Base-by-base conservation (phyloP, 2,329 filamentous ascomycete species). In the Neodidymelliopsis sp. region DNA sequence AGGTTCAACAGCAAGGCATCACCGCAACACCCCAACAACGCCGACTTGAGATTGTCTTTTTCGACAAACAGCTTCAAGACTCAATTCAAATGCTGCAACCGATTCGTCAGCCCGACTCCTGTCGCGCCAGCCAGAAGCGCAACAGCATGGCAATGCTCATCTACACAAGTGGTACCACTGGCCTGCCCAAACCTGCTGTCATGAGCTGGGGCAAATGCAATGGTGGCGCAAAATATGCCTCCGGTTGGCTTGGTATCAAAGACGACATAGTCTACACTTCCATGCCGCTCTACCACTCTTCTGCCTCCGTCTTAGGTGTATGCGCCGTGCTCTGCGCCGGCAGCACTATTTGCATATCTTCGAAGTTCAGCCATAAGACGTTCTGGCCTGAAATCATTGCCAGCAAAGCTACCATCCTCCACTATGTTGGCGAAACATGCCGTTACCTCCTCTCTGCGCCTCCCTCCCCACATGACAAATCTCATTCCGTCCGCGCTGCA, bases 401-500 rank as follows among this genome's bases (percentile, higher is more conserved):
- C 18, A 65, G 59, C n/a, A 64, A 70, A 41, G 69, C 72, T 10
- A 73, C 71, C 23, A 61, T 72, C 29, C 60, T 74, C 25, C 70
- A 74, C 24, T 74, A 74, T 52, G 72, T 74, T 6, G 72, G 72
- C 38, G 72, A 74, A 49, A 70, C 70, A 6, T 73, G 69, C 45
- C 63, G 71, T 16, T 74, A 74, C 52, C 59, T 74, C 4, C 57
- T 73, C 27, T 62, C 71, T 2, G 69, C 68, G 2, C 70, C 71
- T 2, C 59, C 65, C 10, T 63, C 59, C 1, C 40, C 62, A 0
- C 41, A 64, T 3, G 72, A 74, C 56, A 67, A 60, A 35, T 42
- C 62, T 3, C 69, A 74, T 56, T 58, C 63, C 15, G 59, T 74
- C 2, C 60, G 56, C 12, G 56, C 58, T 3, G 69, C 69, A 2